Percentiles rank a stretch among this genome's conserved stretches.
Conservation (phyloP, 257 asterid species). For the Rubia yunnanensis region DNA sequence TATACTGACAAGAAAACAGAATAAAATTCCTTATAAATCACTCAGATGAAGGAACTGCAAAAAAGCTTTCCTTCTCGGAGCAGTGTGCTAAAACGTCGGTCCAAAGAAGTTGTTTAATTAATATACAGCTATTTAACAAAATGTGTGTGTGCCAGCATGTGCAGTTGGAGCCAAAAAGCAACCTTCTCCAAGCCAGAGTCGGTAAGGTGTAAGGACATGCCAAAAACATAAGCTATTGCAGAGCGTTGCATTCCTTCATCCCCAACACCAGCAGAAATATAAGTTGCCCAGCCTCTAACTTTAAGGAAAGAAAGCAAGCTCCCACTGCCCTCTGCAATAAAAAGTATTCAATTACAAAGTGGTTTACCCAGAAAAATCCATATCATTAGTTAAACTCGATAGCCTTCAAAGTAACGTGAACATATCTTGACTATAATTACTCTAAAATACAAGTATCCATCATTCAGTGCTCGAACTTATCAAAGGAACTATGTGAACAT, state of each 20-base stretch:
- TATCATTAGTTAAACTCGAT: background rate
- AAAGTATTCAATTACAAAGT: constrained; percentile 8
- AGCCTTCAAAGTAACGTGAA: background rate
- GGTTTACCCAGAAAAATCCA: background rate
- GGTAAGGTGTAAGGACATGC: constrained; percentile 87
- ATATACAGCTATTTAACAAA: background rate
- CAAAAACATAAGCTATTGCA: constrained; percentile 73
- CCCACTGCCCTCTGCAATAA: constrained; percentile 89
- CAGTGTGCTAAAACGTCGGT: background rate
- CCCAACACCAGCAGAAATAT: constrained; percentile 91
- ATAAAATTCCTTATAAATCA: background rate
- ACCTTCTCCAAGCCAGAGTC: constrained; percentile 92
- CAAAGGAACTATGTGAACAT: background rate
- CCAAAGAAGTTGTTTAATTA: constrained; percentile 1
- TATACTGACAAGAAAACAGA: background rate
- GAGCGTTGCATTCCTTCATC: constrained; percentile 91
- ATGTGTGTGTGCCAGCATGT: background rate
- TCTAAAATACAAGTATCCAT: background rate
- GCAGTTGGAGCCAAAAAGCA: background rate
- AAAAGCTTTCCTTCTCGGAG: background rate
- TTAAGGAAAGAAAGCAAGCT: constrained; percentile 79
- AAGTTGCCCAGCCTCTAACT: constrained; percentile 78
- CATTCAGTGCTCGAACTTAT: background rate
- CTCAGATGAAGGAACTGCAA: background rate
- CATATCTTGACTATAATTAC: background rate